Percentiles rank a stretch among this genome's conserved stretches.
Conservation (phyloP, 2,329 filamentous ascomycete genomes). For the Alternaria tenuissima region DNA sequence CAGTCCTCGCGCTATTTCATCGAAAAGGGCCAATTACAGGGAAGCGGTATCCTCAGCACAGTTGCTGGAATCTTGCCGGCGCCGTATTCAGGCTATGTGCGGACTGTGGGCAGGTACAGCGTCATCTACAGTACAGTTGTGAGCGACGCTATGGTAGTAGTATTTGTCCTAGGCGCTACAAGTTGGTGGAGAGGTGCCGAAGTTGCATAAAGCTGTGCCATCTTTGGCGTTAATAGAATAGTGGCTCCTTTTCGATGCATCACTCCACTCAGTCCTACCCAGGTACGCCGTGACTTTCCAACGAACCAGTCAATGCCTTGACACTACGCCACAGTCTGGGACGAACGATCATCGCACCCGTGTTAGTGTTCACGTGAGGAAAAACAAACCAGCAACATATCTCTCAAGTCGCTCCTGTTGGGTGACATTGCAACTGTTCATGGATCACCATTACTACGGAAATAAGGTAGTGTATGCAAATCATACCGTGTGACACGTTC, state of each 20-base stretch:
- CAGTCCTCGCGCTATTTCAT: conserved; percentile 76
- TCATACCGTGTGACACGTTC: conserved; percentile 9
- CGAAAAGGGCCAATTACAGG: conserved; percentile 67
- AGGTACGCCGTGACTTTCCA: not conserved
- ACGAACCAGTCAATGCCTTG: not conserved
- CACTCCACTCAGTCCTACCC: conserved; percentile 5
- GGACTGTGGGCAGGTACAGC: conserved; percentile 69
- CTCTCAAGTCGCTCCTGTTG: not conserved
- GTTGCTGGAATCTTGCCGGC: conserved; percentile 71
- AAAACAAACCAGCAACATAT: not conserved
- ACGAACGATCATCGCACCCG: not conserved
- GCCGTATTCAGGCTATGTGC: conserved; percentile 68
- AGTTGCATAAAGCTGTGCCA: conserved; percentile 28
- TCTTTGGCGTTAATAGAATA: conserved; percentile 3
- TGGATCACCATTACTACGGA: not conserved
- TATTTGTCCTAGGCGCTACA: conserved; percentile 74
- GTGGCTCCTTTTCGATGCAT: conserved; percentile 3
- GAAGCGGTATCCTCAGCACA: conserved; percentile 69
- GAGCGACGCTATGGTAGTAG: conserved; percentile 75
- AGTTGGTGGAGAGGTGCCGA: conserved; percentile 58
- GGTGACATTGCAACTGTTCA: not conserved
- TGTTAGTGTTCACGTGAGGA: conserved; percentile 3
- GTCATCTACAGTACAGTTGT: conserved; percentile 77
- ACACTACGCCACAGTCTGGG: not conserved
- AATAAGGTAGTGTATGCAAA: conserved; percentile 1